Evolutionary conservation across 345 rosid species (phyloP).

Genomic region (Arabis hirsuta): DNA sequence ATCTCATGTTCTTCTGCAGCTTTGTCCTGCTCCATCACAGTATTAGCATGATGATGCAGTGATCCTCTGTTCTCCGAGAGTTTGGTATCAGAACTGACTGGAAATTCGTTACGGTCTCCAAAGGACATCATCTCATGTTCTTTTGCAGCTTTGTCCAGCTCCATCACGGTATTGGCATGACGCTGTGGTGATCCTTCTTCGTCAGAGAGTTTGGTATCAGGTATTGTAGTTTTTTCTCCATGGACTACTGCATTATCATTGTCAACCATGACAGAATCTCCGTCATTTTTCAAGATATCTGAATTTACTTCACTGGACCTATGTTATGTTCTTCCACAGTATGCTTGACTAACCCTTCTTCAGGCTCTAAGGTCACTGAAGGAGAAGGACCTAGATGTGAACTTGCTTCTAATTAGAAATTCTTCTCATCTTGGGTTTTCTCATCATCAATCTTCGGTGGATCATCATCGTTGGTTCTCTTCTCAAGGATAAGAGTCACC

Average conservation of each 20-base stretch:
- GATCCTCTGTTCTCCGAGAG: constrained; percentile 15
- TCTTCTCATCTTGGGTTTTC: constrained; percentile 24
- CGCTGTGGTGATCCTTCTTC: constrained; percentile 17
- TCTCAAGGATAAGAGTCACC: constrained; percentile 28
- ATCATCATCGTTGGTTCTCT: constrained; percentile 22
- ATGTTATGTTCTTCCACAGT: constrained; percentile 27
- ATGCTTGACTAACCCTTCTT: constrained; percentile 34
- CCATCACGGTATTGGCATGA: constrained; percentile 22
- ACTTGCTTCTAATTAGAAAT: constrained; percentile 32
- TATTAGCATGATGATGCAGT: constrained; percentile 6
- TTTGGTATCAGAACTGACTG: constrained; percentile 40
- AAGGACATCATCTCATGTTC: constrained; percentile 25
- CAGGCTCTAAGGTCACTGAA: constrained; percentile 38
- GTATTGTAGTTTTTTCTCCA: constrained; percentile 29
- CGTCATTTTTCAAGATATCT: constrained; percentile 4
- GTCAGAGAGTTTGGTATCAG: constrained; percentile 31
- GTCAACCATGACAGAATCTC: constrained; percentile 30
- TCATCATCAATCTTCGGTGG: constrained; percentile 26
- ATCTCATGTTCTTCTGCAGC: constrained; percentile 29
- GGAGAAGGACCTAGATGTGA: constrained; percentile 29
- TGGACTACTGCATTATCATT: constrained; percentile 17
- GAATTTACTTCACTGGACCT: constrained; percentile 31
- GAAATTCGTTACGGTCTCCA: constrained; percentile 25
- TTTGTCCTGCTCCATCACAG: constrained; percentile 24
- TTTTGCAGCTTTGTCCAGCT: constrained; percentile 30